A percentile compares a stretch with the other conserved stretches of the same genome.
These are phyloP conservation scores for Ascochyta rabiei DNA, from an alignment of 2,329 filamentous ascomycete species.

Conservation along the genomic window DNA sequence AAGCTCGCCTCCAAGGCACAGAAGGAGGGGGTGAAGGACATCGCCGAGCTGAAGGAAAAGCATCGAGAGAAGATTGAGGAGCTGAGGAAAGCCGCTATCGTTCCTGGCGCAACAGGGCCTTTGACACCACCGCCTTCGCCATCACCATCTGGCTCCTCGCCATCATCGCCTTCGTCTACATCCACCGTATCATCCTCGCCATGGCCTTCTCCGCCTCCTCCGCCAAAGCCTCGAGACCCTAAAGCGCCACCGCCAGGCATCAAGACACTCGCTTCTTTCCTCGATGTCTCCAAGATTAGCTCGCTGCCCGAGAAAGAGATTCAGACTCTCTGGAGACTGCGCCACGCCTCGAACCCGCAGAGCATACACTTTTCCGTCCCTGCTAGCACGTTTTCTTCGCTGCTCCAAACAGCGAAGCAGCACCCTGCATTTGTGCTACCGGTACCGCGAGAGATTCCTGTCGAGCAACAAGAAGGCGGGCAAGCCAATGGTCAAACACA, in stretches of 20 bases:
- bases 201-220: constrained; percentile 35
- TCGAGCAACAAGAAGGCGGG: constrained; percentile 27
- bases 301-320: constrained; percentile 80
- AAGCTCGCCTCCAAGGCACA: constrained; percentile 85
- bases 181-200: constrained; percentile 21
- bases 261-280: constrained; percentile 69
- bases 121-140: constrained; percentile 34
- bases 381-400: constrained; percentile 71
- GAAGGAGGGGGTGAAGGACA: constrained; percentile 70
- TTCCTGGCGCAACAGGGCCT: constrained; percentile 57
- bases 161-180: constrained; percentile 12
- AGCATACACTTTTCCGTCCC: constrained; percentile 87
- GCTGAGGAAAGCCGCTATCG: constrained; percentile 70
- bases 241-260: constrained; percentile 55
- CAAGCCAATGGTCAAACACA: constrained; percentile 30
- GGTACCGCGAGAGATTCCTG: constrained; percentile 65
- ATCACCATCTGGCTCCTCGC: constrained; percentile 10
- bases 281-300: constrained; percentile 81
- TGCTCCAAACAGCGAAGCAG: constrained; percentile 71
- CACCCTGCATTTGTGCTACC: constrained; percentile 93
- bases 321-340: constrained; percentile 85
- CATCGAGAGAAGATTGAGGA: constrained; percentile 84
- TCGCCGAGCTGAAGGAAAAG: constrained; percentile 77
- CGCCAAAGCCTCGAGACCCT: constrained; percentile 33
- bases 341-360: constrained; percentile 73